Evolutionary conservation across 2,329 filamentous ascomycete genomes (phyloP).

Genomic region (Nectriaceae sp.): DNA sequence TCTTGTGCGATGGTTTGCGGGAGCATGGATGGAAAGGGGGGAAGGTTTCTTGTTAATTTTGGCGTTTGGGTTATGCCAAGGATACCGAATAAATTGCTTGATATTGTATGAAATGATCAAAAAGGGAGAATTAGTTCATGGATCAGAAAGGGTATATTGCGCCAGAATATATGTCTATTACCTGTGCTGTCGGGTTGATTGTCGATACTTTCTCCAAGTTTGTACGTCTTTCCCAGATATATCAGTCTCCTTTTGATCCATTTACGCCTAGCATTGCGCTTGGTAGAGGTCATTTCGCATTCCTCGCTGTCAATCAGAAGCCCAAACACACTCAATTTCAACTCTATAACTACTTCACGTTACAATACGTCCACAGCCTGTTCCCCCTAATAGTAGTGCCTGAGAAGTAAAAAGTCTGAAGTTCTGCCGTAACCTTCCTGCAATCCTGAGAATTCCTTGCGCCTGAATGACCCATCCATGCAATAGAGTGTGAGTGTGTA

Average conservation of each 20-base stretch:
- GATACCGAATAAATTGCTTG: too few species aligned
- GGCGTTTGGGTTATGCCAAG: neutral
- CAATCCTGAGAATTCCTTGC: slow-evolving; percentile 23
- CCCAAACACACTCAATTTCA: slow-evolving; percentile 26
- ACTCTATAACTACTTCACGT: slow-evolving; percentile 25
- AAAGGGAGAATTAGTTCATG: too few species aligned
- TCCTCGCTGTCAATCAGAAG: neutral
- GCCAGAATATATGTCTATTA: too few species aligned
- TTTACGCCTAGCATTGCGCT: too few species aligned
- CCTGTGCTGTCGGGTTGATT: too few species aligned
- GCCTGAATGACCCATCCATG: slow-evolving; percentile 28
- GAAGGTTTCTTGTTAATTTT: neutral
- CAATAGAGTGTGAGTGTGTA: slow-evolving; percentile 20
- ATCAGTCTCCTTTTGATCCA: too few species aligned
- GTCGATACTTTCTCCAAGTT: too few species aligned
- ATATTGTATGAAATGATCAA: too few species aligned
- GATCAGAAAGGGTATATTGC: too few species aligned
- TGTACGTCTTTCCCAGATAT: too few species aligned
- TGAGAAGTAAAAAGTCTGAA: slow-evolving; percentile 11
- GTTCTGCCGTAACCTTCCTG: slow-evolving; percentile 18
- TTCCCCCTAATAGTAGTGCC: slow-evolving; percentile 6
- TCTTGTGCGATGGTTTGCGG: neutral
- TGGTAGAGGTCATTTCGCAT: too few species aligned
- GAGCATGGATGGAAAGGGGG: neutral
- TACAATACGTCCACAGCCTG: slow-evolving; percentile 16